Percentiles rank a stretch among this genome's conserved stretches.
phyloP scores from a whole-genome alignment of 192 early-diverging fungal genomes.

The Dissophora globulifera region DNA sequence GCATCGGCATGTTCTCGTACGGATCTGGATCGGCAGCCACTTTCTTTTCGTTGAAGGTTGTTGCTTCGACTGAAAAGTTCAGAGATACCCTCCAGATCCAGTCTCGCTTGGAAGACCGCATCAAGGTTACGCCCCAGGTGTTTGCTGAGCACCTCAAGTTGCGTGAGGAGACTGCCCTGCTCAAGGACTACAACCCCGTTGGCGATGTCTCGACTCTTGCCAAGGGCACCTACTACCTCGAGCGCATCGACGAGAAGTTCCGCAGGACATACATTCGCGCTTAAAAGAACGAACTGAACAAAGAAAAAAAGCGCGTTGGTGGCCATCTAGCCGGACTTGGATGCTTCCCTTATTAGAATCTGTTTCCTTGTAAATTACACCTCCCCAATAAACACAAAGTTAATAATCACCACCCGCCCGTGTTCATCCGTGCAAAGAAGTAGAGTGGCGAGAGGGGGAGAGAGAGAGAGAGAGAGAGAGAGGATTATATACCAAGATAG shows the following conservation, averaged over 20 bases:
- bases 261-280: slow-evolving; percentile 84
- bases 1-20: slow-evolving; percentile 92
- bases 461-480: too few relatives aligned
- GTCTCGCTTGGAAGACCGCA: slow-evolving; percentile 78
- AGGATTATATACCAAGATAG: too few relatives aligned
- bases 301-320: too few relatives aligned
- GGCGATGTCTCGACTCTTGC: slow-evolving; percentile 69
- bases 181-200: slow-evolving; percentile 81
- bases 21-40: slow-evolving; percentile 96
- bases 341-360: too few relatives aligned
- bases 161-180: slow-evolving; percentile 88
- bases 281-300: slow-evolving; percentile 5
- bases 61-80: slow-evolving; percentile 70
- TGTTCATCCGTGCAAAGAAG: too few relatives aligned
- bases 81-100: slow-evolving; percentile 71
- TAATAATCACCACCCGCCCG: too few relatives aligned
- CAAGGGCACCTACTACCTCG: slow-evolving; percentile 90
- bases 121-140: slow-evolving; percentile 75
- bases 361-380: too few relatives aligned
- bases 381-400: too few relatives aligned
- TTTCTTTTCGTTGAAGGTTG: slow-evolving; percentile 92
- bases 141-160: slow-evolving; percentile 87
- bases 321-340: background rate
- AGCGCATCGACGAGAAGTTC: slow-evolving; percentile 91
- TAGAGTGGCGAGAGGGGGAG: too few relatives aligned